Evolutionary conservation across 805 yeast genomes (phyloP), one percentile per base, ranked within the genome.

Genomic region (Yamadazyma paraphyllophila): DNA sequence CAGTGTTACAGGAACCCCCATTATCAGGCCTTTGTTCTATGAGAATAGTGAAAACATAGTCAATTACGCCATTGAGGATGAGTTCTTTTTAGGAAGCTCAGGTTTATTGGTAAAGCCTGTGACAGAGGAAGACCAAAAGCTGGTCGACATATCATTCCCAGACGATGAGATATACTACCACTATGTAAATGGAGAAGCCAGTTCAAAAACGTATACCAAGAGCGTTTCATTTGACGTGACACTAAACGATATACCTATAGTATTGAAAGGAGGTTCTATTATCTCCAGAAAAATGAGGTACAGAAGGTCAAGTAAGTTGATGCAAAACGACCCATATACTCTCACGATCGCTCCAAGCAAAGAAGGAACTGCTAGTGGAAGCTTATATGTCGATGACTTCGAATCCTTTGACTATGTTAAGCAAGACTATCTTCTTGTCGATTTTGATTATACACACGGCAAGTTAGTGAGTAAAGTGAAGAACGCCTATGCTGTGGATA

Each of bases 21-120:
- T 94, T 2, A 58, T 91, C 63, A 77, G 69, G 41, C 92, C 96
- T 6, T 55, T 86, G 63, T 76, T 81, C 46, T 86, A 80, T 65
- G 80, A 75, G 34, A 61, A 66, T 40, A 82, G 83, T 2, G 66
- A 67, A 0, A 72, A 75, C 48, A 61, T 63, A 24, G 71, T 65
- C 1, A 60, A 78, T 0, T 86, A 77, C 58, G 74, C 65, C 2
- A 71, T 89, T 39, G 97, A 91, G 47, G 92, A 92, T 65, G 83
- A 89, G 62, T 92, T 92, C 63, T 87, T 81, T 58, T 50, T 92
- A 15, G 96, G 95, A 16, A 66, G 73, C 33, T 66, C 81, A 8
- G 92, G 89, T 1, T 58, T 92, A 12, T 59, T 92, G 47, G 87
- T 88, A 1, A 87, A 85, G 57, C 99, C 99, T 2, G 82, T 92